These are phyloP conservation scores for Niveomyces coronatus DNA, from an alignment of 2,329 filamentous ascomycete species.

Conservation along the genomic window DNA sequence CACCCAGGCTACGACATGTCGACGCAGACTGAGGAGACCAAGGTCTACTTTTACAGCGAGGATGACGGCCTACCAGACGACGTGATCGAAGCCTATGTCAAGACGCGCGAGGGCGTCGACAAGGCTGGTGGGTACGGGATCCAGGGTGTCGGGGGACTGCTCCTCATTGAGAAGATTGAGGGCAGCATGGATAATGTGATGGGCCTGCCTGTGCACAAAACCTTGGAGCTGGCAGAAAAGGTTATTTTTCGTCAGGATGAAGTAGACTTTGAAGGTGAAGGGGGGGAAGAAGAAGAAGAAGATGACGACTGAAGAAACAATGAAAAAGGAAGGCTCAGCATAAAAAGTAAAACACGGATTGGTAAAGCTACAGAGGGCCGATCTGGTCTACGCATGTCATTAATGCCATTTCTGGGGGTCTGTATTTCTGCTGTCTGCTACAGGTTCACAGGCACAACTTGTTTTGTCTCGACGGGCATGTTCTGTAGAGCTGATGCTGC, in stretches of 20 bases:
- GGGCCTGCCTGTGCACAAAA: slow-evolving; percentile 71
- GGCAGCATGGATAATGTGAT: slow-evolving; percentile 92
- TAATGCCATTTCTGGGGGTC: too few relatives aligned
- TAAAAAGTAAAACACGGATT: too few relatives aligned
- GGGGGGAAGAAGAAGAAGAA: slow-evolving; percentile 32
- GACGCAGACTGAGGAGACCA: slow-evolving; percentile 78
- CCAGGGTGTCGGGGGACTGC: slow-evolving; percentile 76
- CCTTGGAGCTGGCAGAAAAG: slow-evolving; percentile 75
- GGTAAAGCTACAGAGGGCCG: too few relatives aligned
- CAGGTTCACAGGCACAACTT: too few relatives aligned
- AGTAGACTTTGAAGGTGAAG: slow-evolving; percentile 42
- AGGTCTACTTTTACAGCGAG: slow-evolving; percentile 71
- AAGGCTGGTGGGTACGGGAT: slow-evolving; percentile 96
- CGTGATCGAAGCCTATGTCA: slow-evolving; percentile 67
- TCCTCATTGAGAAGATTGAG: slow-evolving; percentile 82
- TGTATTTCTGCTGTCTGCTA: neutral
- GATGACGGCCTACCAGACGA: slow-evolving; percentile 57
- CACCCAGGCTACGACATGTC: slow-evolving; percentile 81
- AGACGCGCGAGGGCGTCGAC: slow-evolving; percentile 83
- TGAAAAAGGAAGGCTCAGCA: slow-evolving; percentile 3
- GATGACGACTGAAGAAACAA: too few relatives aligned
- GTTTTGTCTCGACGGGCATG: too few relatives aligned
- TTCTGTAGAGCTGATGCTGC: too few relatives aligned
- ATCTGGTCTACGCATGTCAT: too few relatives aligned
- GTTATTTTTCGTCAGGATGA: slow-evolving; percentile 68